Conservation (phyloP, 352 stramenopile species). For the Pythium aristosporum region DNA sequence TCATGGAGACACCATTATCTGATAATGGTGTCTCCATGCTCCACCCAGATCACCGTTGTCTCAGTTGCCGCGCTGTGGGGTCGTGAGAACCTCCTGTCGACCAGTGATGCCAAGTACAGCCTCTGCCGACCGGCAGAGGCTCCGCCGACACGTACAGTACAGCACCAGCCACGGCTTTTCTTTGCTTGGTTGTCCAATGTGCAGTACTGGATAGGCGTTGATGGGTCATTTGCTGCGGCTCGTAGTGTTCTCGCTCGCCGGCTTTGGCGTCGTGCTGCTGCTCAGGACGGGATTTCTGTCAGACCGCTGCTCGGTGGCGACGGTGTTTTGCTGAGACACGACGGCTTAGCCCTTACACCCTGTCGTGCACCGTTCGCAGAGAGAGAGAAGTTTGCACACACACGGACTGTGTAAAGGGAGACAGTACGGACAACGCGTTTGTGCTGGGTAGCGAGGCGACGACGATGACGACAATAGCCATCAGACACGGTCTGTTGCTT, state of each 20-base stretch:
- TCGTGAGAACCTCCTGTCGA: not conserved
- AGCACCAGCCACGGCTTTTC: not conserved
- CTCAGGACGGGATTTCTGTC: conserved; percentile 2
- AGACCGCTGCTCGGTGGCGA: too few relatives aligned
- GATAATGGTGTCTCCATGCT: not conserved
- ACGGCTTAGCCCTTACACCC: not conserved
- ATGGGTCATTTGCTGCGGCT: conserved; percentile 1
- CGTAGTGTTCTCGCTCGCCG: not conserved
- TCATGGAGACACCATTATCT: too few relatives aligned
- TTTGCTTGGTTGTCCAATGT: not conserved
- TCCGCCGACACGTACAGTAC: conserved; percentile 4
- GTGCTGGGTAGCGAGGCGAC: too few relatives aligned
- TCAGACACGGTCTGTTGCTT: too few relatives aligned
- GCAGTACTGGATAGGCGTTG: conserved; percentile 12
- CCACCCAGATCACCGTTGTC: not conserved
- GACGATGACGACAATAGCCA: too few relatives aligned
- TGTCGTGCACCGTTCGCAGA: not conserved
- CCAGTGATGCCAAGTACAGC: not conserved
- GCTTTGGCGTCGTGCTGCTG: not conserved
- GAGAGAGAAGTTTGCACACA: too few relatives aligned
- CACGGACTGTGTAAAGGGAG: too few relatives aligned
- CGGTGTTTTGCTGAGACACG: not conserved
- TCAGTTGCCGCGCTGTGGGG: not conserved
- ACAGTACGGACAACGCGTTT: too few relatives aligned
- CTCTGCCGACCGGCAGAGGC: too few relatives aligned